Evolutionary conservation across 768 basidiomycete species (phyloP), one percentile per base, ranked within the genome.

Genomic region (Albatrellus ellisii): DNA sequence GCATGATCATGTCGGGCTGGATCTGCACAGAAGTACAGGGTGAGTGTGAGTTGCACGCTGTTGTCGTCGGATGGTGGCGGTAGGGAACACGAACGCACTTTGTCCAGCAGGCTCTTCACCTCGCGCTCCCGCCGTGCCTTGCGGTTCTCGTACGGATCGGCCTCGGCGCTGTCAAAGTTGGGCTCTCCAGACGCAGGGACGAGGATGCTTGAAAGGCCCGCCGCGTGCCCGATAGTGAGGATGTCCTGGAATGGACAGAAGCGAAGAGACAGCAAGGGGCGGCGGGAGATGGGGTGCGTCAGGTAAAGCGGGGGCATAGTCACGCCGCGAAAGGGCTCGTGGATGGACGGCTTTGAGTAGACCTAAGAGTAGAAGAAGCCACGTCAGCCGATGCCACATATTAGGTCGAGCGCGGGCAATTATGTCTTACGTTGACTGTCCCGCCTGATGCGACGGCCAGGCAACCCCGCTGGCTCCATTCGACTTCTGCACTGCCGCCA

Each of bases 171-270:
- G 55, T 99, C 95, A 57, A 91, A 94, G 67, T 95, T 91, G 35
- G 92, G 77, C 59, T 98, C 92, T 26, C 94, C 95, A 7, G 79
- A 65, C 21, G 94, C 94, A 0, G 95, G 95, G 0, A 98, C 80
- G 42, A 98, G 68, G 39, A 98, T 72, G 31, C 75, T 83, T 4
- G 86, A 86, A 14, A 98, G 64, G 1, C 94, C 94, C 0, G 66
- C 67, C 4, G 69, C 56, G 56, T 92, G 90, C 1, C 87, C 83
- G 33, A 92, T 64, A 0, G 78, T 79, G 17, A 94, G 71, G 22
- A 86, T 64, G 60, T 94, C 90, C 52, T 85, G 81, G 65, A 81
- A 92, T 10, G 90, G 94, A 48, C 79, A 77, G 58, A 95, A 99
- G n/a, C 76, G 69, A 18, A 86, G 62, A 3, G 75, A 79, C 0